These are phyloP conservation scores for Mortierella sp. DNA, from an alignment of 371 early-diverging fungal genomes.

Conservation along the genomic window DNA sequence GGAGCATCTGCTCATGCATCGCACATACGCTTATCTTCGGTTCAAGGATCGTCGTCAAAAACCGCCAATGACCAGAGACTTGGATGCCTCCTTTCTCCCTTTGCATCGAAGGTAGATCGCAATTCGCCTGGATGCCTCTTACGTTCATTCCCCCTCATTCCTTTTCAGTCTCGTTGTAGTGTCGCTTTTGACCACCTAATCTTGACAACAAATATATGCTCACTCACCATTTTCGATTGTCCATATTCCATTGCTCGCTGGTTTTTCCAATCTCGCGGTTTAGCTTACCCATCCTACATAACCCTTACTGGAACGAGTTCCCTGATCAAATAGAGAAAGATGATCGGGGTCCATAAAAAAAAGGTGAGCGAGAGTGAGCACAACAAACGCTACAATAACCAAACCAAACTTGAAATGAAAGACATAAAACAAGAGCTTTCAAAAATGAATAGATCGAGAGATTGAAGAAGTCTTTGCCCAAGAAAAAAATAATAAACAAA, in stretches of 20 bases:
- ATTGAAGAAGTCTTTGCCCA: not conserved
- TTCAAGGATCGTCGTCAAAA: too few relatives aligned
- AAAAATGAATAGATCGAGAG: not conserved
- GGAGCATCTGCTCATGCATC: too few relatives aligned
- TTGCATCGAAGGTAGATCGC: too few relatives aligned
- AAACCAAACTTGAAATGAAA: not conserved
- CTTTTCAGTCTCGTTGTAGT: too few relatives aligned
- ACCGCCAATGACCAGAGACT: too few relatives aligned
- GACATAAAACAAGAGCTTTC: slow-evolving; percentile 4
- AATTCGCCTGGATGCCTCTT: too few relatives aligned
- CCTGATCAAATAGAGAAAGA: not conserved
- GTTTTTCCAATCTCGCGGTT: not conserved
- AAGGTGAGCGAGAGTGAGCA: not conserved
- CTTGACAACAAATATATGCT: not conserved
- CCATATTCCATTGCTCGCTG: not conserved
- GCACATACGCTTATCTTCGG: too few relatives aligned
- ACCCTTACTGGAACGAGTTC: not conserved
- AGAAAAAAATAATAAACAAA: too few relatives aligned
- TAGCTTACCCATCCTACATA: not conserved
- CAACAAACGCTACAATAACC: not conserved
- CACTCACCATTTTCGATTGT: not conserved
- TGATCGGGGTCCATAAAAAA: slow-evolving; percentile 7
- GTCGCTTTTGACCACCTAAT: too few relatives aligned
- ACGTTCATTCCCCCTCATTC: too few relatives aligned
- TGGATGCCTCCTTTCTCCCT: too few relatives aligned